Base-by-base conservation (phyloP, 1,284 basidiomycete species). In the Ganoderma lingzhi region DNA sequence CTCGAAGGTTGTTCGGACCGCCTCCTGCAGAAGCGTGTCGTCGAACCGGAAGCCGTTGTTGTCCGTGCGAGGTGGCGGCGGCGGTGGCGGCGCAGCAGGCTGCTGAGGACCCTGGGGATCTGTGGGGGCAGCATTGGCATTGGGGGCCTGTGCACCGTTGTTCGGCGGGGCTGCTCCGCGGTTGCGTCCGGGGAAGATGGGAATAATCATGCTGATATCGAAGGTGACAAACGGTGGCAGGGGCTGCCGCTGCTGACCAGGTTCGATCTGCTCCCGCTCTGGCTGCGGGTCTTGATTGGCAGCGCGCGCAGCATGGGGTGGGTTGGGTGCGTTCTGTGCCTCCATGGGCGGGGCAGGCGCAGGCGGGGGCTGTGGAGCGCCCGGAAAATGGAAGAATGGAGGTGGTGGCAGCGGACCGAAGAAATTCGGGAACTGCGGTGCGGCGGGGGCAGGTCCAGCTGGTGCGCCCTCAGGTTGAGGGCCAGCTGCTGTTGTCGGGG, bases 121-220 rank as follows among this genome's bases (percentile, higher is more conserved):
- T 6, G 48, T 59, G 2, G 59, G 44, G 14, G 63, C 62, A 30
- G 60, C 53, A 30, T 60, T 30, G 23, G 56, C 28, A 23, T 14
- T 30, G 12, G 48, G 32, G 35, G 64, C 28, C 35, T 58, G 66
- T 4, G 53, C 39, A 23, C 63, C 66, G n/a, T 60, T 14, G 15
- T 60, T 60, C 8, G 62, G 55, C 30, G 67, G 64, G 15, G 72
- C 45, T 17, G 66, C 56, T 17, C 59, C 72, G 23, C 60, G 35
- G 23, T 51, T 65, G 2, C 70, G 70, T 37, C 70, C 72, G 37
- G 69, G 70, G 28, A 67, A 62, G 2, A 73, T 62, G 14, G 72
- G 72, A 55, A 71, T 70, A 39, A 73, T 68, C 69, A 73, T 71
- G 55, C 69, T 71, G 53, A 73, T 70, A 39, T 73, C 72, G 64